phyloP scores from a whole-genome alignment of 176 grass and related monocot genomes.

The Pontederia crassipes region DNA sequence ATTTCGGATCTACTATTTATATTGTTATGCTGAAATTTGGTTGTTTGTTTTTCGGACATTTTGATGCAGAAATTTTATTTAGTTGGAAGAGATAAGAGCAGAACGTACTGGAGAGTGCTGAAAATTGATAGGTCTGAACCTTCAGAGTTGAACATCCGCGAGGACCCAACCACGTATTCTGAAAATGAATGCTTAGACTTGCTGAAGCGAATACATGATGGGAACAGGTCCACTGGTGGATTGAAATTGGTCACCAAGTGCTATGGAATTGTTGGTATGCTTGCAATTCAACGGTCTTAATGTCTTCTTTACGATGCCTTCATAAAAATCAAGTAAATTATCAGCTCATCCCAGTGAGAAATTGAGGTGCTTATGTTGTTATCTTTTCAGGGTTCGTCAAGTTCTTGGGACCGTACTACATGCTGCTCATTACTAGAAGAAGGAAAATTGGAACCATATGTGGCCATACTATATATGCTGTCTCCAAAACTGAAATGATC shows the following conservation, averaged over 20 bases:
- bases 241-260: constrained; percentile 86
- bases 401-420: constrained; percentile 92
- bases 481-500: constrained; percentile 74
- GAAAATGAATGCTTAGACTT: constrained; percentile 58
- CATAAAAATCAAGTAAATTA: neutral
- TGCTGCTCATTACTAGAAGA: constrained; percentile 88
- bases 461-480: constrained; percentile 62
- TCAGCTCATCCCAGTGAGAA: neutral
- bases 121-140: constrained; percentile 69
- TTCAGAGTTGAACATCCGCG: constrained; percentile 54
- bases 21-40: neutral
- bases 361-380: neutral
- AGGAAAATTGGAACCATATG: constrained; percentile 87
- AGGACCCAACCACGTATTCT: constrained; percentile 60
- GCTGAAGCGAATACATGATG: constrained; percentile 52
- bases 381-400: constrained; percentile 67
- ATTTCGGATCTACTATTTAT: neutral
- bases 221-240: constrained; percentile 70
- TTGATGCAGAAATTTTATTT: constrained; percentile 86
- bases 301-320: neutral
- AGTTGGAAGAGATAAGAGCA: constrained; percentile 71
- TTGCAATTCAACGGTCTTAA: neutral
- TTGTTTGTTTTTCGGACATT: constrained; percentile 5
- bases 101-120: constrained; percentile 58
- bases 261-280: constrained; percentile 78